These are phyloP conservation scores for Monosporascus sp. DNA, from an alignment of 2,329 filamentous ascomycete genomes.

Conservation along the genomic window DNA sequence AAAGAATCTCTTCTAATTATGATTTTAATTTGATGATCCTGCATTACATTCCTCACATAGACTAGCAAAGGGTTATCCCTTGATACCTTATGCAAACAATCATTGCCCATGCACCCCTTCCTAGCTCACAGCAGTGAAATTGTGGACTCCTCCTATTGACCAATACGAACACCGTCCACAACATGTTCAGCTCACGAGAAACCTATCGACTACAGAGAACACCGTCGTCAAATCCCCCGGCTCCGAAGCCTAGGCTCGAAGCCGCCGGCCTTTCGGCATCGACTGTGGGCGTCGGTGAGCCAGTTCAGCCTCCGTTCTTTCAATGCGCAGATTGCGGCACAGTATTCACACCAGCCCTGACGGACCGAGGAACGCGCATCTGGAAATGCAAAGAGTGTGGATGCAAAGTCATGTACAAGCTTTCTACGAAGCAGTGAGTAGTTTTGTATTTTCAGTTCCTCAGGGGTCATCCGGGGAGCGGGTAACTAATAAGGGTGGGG, in stretches of 20 bases:
- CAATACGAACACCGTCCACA: too few relatives aligned
- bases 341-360: neutral
- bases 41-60: too few relatives aligned
- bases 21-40: too few relatives aligned
- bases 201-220: neutral
- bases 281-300: neutral
- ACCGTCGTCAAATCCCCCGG: neutral
- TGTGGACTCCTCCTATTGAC: too few relatives aligned
- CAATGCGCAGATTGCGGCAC: neutral
- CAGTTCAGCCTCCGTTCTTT: neutral
- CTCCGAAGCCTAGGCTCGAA: neutral
- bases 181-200: neutral
- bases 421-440: neutral
- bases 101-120: neutral
- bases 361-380: neutral
- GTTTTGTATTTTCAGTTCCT: neutral
- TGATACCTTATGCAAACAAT: neutral
- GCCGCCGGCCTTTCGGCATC: neutral
- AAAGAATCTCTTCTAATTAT: too few relatives aligned
- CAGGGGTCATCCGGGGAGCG: neutral
- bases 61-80: too few relatives aligned
- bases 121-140: neutral
- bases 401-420: neutral
- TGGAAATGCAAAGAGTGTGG: neutral
- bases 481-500: neutral